Conservation (phyloP, 2,329 filamentous ascomycete genomes). For the Cordyceps cateniannulata region DNA sequence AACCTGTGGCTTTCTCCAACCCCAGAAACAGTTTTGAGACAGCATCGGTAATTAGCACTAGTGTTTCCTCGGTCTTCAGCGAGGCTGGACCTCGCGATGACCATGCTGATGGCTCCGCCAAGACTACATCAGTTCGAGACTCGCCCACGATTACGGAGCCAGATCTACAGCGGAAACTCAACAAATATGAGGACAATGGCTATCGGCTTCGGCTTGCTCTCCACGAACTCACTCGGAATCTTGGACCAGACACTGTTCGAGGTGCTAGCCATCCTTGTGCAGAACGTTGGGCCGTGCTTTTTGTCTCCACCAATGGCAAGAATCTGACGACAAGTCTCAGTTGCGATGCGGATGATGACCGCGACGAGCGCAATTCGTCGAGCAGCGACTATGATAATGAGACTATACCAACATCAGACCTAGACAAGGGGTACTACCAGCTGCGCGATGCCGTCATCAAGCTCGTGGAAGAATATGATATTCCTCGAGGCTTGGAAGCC, state of each 20-base stretch:
- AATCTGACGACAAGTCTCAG: conserved; percentile 64
- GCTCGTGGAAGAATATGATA: conserved; percentile 76
- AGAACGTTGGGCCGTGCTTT: conserved; percentile 77
- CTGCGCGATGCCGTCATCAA: conserved; percentile 74
- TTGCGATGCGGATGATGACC: conserved; percentile 61
- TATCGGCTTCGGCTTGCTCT: conserved; percentile 60
- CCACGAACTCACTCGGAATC: conserved; percentile 61
- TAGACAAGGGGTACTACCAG: conserved; percentile 75
- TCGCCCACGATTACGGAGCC: conserved; percentile 46
- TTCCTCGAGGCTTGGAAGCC: conserved; percentile 59
- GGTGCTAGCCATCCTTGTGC: conserved; percentile 72
- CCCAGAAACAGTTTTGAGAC: conserved; percentile 55
- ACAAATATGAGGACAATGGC: conserved; percentile 57
- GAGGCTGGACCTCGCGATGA: conserved; percentile 61
- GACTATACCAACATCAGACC: conserved; percentile 54
- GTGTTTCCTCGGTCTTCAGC: conserved; percentile 65
- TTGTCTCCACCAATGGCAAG: conserved; percentile 67
- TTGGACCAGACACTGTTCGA: conserved; percentile 58
- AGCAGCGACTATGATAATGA: conserved; percentile 56
- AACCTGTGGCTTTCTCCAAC: conserved; percentile 56
- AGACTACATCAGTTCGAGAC: conserved; percentile 45
- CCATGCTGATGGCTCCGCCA: conserved; percentile 49
- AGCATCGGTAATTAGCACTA: conserved; percentile 65
- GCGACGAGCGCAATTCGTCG: conserved; percentile 50
- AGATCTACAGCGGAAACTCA: conserved; percentile 35